phyloP scores from a whole-genome alignment of 805 yeast genomes.

The Candida saitoana region DNA sequence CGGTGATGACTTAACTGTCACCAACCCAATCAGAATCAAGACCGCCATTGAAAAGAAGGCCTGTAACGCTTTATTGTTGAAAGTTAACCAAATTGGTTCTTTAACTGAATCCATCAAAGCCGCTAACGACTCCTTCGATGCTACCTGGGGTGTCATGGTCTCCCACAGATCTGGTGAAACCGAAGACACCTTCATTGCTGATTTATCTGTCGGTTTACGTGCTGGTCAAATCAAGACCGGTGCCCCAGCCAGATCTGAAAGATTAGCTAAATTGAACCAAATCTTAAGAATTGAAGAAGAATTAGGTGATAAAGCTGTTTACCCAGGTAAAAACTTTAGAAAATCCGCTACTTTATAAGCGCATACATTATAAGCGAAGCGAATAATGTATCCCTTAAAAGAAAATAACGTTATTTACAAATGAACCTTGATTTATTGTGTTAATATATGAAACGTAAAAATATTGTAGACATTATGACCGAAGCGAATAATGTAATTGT shows the following conservation, averaged over 20 bases:
- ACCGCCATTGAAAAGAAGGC: constrained; percentile 96
- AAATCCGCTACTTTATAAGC: constrained; percentile 37
- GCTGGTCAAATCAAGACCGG: constrained; percentile 99
- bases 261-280: constrained; percentile 99
- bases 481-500: too few species aligned
- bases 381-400: too few species aligned
- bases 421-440: too few species aligned
- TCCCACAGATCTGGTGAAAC: constrained; percentile 99
- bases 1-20: constrained; percentile 97
- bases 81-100: constrained; percentile 99
- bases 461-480: too few species aligned
- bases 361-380: too few species aligned
- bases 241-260: constrained; percentile 99
- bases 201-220: constrained; percentile 95
- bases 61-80: constrained; percentile 89
- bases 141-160: constrained; percentile 99
- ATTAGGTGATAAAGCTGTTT: constrained; percentile 95
- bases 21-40: constrained; percentile 92
- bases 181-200: constrained; percentile 98
- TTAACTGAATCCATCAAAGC: constrained; percentile 95
- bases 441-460: too few species aligned
- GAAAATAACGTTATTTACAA: too few species aligned
- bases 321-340: constrained; percentile 93
- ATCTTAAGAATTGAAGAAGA: constrained; percentile 97
- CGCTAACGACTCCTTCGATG: constrained; percentile 90